phyloP scores from a whole-genome alignment of 2,329 filamentous ascomycete genomes.

The Claviceps africana region DNA sequence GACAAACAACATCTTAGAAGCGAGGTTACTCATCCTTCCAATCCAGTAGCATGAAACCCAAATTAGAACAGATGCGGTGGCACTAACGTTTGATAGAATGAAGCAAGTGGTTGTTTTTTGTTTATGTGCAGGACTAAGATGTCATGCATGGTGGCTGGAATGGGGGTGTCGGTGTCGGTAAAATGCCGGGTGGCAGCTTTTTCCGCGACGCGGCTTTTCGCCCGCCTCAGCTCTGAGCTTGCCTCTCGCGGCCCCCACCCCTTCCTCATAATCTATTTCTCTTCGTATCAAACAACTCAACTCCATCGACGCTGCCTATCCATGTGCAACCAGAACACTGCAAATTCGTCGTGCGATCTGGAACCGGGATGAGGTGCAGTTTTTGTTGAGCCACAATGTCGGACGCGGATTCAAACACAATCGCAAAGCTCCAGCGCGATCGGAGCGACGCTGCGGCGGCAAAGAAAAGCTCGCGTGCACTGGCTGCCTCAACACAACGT shows the following conservation, averaged over 20 bases:
- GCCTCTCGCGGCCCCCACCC: background rate
- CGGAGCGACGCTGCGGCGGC: slow-evolving; percentile 66
- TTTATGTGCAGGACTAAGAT: no score
- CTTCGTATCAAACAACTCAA: slow-evolving; percentile 9
- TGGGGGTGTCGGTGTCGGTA: slow-evolving; percentile 13
- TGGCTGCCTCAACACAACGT: slow-evolving; percentile 68
- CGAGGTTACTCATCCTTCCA: background rate
- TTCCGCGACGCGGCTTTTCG: slow-evolving; percentile 16
- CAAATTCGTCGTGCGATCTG: slow-evolving; percentile 21
- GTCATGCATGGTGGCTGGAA: background rate
- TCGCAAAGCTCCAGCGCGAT: slow-evolving; percentile 82
- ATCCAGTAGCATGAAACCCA: background rate
- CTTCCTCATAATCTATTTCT: background rate
- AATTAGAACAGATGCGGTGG: background rate
- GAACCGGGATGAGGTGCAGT: slow-evolving; percentile 29
- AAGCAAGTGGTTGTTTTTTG: background rate
- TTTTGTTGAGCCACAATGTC: slow-evolving; percentile 39
- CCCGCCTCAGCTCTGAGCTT: slow-evolving; percentile 12
- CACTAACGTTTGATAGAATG: no score
- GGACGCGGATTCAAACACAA: slow-evolving; percentile 74
- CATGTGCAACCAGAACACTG: slow-evolving; percentile 24
- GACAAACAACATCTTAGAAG: slow-evolving; percentile 1
- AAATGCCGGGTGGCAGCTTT: slow-evolving; percentile 17
- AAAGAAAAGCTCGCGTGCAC: slow-evolving; percentile 71
- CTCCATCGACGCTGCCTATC: slow-evolving; percentile 13